Percentiles rank a stretch among this genome's conserved stretches.
phyloP scores from a whole-genome alignment of 345 rosid genomes.

The Syzygium oleosum region DNA sequence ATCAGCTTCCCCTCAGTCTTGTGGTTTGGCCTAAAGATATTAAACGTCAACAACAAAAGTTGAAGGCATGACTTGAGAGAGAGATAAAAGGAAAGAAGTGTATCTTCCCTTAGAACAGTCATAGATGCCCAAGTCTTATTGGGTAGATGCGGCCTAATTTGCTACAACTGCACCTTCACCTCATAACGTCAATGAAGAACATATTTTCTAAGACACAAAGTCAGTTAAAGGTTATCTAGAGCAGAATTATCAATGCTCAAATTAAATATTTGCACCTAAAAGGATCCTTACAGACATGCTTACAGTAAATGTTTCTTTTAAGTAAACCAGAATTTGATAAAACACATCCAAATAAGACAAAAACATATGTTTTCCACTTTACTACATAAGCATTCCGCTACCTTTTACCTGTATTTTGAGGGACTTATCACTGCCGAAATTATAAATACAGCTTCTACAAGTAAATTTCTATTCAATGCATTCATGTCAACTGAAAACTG shows the following conservation, averaged over 20 bases:
- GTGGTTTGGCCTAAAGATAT: not conserved
- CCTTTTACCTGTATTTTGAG: not conserved
- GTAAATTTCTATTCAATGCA: not conserved
- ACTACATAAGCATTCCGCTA: not conserved
- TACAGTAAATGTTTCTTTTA: not conserved
- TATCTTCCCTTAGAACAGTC: not conserved
- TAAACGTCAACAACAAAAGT: not conserved
- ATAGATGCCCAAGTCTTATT: not conserved
- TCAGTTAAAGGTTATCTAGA: not conserved
- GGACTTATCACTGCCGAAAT: not conserved
- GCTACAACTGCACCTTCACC: not conserved
- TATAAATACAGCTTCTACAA: not conserved
- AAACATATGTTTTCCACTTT: not conserved
- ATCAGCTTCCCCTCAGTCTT: not conserved
- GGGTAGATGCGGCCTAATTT: not conserved
- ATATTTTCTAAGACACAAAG: not conserved
- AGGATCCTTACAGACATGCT: not conserved
- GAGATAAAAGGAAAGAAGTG: not conserved
- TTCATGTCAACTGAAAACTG: not conserved
- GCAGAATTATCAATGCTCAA: not conserved
- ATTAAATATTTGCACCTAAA: not conserved
- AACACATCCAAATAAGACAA: not conserved
- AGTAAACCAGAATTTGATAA: not conserved
- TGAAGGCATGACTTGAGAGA: not conserved
- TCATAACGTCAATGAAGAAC: not conserved